Evolutionary conservation across 495 filamentous ascomycete genomes (phyloP).

Genomic region (Aspergillus homomorphus): DNA sequence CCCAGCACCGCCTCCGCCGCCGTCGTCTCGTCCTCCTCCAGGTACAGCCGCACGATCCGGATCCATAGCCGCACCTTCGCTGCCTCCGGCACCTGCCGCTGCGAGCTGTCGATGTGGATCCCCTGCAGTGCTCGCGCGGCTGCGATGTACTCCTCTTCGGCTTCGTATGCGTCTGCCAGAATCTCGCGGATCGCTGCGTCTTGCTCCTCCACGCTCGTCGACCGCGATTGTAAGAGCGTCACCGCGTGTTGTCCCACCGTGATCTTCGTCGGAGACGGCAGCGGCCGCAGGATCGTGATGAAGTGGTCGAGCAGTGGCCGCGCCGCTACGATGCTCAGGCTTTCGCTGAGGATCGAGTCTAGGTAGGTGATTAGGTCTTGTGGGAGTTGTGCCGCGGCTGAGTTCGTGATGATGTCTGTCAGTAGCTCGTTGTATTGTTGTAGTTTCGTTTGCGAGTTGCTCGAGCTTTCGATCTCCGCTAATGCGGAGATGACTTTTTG

Average conservation of each 20-base stretch:
- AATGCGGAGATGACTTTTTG: constrained; percentile 55
- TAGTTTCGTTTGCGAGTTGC: constrained; percentile 52
- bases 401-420: constrained; percentile 54
- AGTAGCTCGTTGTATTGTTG: constrained; percentile 67
- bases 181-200: constrained; percentile 74
- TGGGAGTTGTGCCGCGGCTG: constrained; percentile 53
- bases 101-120: constrained; percentile 83
- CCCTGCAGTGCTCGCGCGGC: constrained; percentile 76
- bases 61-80: constrained; percentile 83
- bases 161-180: constrained; percentile 79
- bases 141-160: constrained; percentile 71
- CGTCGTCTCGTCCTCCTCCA: constrained; percentile 91
- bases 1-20: constrained; percentile 83
- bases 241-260: constrained; percentile 68
- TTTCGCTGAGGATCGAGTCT: constrained; percentile 63
- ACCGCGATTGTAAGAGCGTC: constrained; percentile 58
- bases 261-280: constrained; percentile 61
- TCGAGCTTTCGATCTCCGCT: constrained; percentile 50
- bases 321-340: constrained; percentile 70
- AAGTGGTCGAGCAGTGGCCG: constrained; percentile 69
- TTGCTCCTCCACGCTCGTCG: constrained; percentile 80
- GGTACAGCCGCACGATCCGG: constrained; percentile 88
- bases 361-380: constrained; percentile 67
- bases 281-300: constrained; percentile 54
- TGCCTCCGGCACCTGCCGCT: constrained; percentile 74